Evolutionary conservation across 495 filamentous ascomycete species (phyloP).

Genomic region (Xylaria scruposa): DNA sequence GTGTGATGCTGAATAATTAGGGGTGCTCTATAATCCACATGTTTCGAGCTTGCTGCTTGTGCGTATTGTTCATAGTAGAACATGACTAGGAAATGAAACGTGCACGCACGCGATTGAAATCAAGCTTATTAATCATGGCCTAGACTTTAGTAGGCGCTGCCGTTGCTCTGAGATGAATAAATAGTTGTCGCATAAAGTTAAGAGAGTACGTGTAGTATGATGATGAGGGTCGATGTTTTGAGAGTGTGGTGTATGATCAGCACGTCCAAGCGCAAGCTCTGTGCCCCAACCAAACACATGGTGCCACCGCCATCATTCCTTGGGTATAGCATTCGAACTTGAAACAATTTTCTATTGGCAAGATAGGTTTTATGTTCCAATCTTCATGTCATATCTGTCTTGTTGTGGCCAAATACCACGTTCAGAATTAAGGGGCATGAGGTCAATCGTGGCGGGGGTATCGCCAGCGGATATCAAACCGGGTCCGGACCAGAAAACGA

Average conservation of each 20-base stretch:
- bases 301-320: neutral
- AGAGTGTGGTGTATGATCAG: constrained; percentile 12
- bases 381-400: neutral
- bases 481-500: neutral
- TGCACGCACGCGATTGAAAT: neutral
- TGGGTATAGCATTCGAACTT: neutral
- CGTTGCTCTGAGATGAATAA: neutral
- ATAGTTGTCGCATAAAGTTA: neutral
- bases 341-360: neutral
- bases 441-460: neutral
- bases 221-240: neutral
- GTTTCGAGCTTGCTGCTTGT: neutral
- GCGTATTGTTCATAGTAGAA: neutral
- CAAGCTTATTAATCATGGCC: neutral
- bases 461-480: constrained; percentile 10
- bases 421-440: neutral
- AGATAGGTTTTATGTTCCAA: neutral
- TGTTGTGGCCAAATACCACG: neutral
- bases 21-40: neutral
- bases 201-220: neutral
- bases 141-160: neutral
- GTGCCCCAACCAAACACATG: neutral
- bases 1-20: neutral
- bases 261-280: constrained; percentile 2
- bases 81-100: neutral